A percentile compares a stretch with the other conserved stretches of the same genome.
These are phyloP conservation scores for Pseudonitzschia multiseries DNA, from an alignment of 108 stramenopile genomes.

Conservation along the genomic window DNA sequence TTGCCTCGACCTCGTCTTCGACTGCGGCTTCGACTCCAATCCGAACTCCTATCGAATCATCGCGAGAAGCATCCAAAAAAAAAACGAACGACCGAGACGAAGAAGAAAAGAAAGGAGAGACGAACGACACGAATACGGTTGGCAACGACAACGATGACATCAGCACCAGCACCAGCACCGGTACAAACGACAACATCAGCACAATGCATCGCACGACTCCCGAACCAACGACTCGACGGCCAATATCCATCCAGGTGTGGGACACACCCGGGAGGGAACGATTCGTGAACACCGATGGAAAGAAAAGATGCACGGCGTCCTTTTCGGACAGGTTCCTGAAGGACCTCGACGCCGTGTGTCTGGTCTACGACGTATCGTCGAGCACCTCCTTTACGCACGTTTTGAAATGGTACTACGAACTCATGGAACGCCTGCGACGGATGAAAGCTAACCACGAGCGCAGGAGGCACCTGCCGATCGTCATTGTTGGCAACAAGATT, in stretches of 20 bases:
- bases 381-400: constrained; percentile 75
- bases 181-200: not conserved
- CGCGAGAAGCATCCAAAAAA: too few species aligned
- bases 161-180: not conserved
- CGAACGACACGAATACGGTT: not conserved
- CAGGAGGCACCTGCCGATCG: constrained; percentile 52
- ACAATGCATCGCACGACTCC: not conserved
- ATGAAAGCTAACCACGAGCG: constrained; percentile 21
- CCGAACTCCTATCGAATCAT: not conserved
- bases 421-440: constrained; percentile 44
- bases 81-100: constrained; percentile 7
- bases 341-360: constrained; percentile 65
- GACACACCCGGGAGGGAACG: constrained; percentile 79
- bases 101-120: constrained; percentile 4
- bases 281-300: constrained; percentile 26
- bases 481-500: constrained; percentile 80
- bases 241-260: constrained; percentile 60
- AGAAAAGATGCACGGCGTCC: constrained; percentile 33
- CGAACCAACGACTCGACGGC: not conserved
- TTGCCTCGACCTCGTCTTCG: too few species aligned
- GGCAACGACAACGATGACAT: not conserved
- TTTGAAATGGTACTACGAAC: constrained; percentile 72
- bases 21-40: too few species aligned
- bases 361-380: constrained; percentile 79
- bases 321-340: constrained; percentile 59